A percentile compares a stretch with the other conserved stretches of the same genome.
Conservation (phyloP, 306 rosid species). For the Cercis canadensis region DNA sequence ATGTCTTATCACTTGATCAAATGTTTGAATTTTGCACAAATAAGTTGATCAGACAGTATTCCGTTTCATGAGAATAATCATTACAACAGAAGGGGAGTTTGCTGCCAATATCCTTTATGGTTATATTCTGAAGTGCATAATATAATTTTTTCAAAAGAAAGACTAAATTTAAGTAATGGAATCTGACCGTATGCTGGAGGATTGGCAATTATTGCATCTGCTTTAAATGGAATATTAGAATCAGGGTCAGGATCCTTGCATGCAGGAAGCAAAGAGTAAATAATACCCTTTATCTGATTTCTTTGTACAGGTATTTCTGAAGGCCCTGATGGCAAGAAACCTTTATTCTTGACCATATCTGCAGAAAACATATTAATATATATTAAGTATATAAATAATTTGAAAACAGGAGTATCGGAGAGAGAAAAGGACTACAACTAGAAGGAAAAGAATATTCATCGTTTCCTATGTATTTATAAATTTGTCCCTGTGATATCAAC, state of each 20-base stretch:
- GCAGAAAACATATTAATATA: conserved; percentile 38
- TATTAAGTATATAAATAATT: conserved; percentile 3
- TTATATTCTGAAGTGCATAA: conserved; percentile 6
- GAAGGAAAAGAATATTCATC: not conserved
- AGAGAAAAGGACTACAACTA: not conserved
- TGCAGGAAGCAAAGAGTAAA: conserved; percentile 80
- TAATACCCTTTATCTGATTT: conserved; percentile 72
- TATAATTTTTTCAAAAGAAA: conserved; percentile 1
- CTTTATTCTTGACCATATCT: conserved; percentile 99
- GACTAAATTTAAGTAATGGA: conserved; percentile 1
- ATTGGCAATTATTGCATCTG: conserved; percentile 67
- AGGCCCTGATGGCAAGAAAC: conserved; percentile 94
- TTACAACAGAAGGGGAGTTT: conserved; percentile 7
- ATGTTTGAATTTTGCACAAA: not conserved
- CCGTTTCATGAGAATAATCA: conserved; percentile 10
- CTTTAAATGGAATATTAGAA: conserved; percentile 4
- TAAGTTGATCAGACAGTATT: not conserved
- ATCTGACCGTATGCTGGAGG: conserved; percentile 96
- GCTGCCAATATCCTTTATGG: conserved; percentile 7
- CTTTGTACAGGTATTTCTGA: conserved; percentile 89
- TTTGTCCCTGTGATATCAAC: conserved; percentile 9
- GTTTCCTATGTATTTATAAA: not conserved
- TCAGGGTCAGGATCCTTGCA: conserved; percentile 76
- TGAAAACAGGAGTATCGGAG: conserved; percentile 18
- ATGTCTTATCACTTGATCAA: conserved; percentile 31